Base-by-base conservation (phyloP, 164 flowering plant genomes). In the Chimonanthus salicifolius region DNA sequence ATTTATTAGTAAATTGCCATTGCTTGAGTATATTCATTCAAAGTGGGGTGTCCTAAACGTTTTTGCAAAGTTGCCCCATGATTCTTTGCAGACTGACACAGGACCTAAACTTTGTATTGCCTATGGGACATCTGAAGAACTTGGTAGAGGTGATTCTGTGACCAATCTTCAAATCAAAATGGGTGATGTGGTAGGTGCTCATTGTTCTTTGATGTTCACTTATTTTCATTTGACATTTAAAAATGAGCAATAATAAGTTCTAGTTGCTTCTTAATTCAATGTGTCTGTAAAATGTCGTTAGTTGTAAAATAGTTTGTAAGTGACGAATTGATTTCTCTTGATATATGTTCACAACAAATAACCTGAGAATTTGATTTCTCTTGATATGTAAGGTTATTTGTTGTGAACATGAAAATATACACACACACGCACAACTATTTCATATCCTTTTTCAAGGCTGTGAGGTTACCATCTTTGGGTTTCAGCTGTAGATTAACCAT, bases 1-100 rank as follows among this genome's bases (percentile, higher is more conserved):
- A 58, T 89, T 95, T 73, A 85, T 92, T 72, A 88, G 90, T 76
- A 88, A 85, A 83, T 71, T 95, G 67, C 97, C 99, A 48, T 82
- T 93, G 69, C 90, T 91, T 62, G 98, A 95, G 82, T 93, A 85
- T 77, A 88, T 93, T 62, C 99, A 95, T 87, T 90, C 94, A 45
- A 92, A 92, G 83, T 92, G 92, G 91, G 99, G 98, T 72, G 86
- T 95, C 80, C 82, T 95, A 60, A 95, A 95, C 83, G 89, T 95
- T 80, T 92, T 97, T 58, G 94, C 99, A 68, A 93, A 89, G 78
- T 74, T 95, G 82, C 98, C 99, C 49, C 94, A 88, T 72, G 92
- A 86, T 79, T 88, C 97, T 67, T 73, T 92, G 82, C 98, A 89
- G 80, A 87, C 87, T 85, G 98, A 93, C 78, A 90, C 83, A 3